A percentile compares a stretch with the other conserved stretches of the same genome.
These are phyloP conservation scores for Wickerhamiella brachini DNA, from an alignment of 805 yeast genomes.

Conservation along the genomic window DNA sequence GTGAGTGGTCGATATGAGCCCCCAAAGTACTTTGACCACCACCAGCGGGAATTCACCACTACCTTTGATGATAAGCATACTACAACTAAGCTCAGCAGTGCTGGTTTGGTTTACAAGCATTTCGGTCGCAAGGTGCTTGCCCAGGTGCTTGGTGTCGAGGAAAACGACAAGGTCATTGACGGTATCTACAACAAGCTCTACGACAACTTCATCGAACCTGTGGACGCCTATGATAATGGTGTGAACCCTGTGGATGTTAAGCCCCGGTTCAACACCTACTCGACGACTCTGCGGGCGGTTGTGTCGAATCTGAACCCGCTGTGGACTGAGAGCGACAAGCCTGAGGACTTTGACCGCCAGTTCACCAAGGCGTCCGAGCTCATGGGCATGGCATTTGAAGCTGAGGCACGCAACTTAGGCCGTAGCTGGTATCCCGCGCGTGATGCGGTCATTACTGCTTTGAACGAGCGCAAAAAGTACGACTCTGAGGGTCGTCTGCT, in stretches of 20 bases:
- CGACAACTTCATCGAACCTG: slow-evolving; percentile 72
- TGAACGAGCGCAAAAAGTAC: slow-evolving; percentile 42
- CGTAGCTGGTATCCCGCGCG: slow-evolving; percentile 88
- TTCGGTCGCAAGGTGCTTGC: slow-evolving; percentile 30
- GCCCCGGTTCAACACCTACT: slow-evolving; percentile 56
- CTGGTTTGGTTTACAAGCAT: slow-evolving; percentile 78
- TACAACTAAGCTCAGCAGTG: slow-evolving; percentile 76
- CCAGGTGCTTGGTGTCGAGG: slow-evolving; percentile 32
- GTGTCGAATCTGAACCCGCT: slow-evolving; percentile 72
- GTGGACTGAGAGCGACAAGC: slow-evolving; percentile 61
- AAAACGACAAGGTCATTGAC: slow-evolving; percentile 34
- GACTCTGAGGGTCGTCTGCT: slow-evolving; percentile 63
- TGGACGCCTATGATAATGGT: slow-evolving; percentile 94
- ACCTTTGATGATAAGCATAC: slow-evolving; percentile 45
- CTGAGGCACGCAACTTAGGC: slow-evolving; percentile 56
- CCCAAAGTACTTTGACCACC: slow-evolving; percentile 82
- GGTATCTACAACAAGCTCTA: slow-evolving; percentile 65
- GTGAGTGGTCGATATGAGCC: slow-evolving; percentile 88
- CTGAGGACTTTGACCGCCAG: slow-evolving; percentile 44
- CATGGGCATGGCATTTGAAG: slow-evolving; percentile 71
- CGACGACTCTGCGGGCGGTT: slow-evolving; percentile 63
- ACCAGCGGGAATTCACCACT: slow-evolving; percentile 80
- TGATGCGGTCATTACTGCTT: slow-evolving; percentile 56
- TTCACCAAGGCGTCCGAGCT: slow-evolving; percentile 60
- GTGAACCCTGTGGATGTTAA: slow-evolving; percentile 43